Evolutionary conservation across 768 basidiomycete genomes (phyloP), one percentile per base, ranked within the genome.

Genomic region (Leucocoprinus leucothites): DNA sequence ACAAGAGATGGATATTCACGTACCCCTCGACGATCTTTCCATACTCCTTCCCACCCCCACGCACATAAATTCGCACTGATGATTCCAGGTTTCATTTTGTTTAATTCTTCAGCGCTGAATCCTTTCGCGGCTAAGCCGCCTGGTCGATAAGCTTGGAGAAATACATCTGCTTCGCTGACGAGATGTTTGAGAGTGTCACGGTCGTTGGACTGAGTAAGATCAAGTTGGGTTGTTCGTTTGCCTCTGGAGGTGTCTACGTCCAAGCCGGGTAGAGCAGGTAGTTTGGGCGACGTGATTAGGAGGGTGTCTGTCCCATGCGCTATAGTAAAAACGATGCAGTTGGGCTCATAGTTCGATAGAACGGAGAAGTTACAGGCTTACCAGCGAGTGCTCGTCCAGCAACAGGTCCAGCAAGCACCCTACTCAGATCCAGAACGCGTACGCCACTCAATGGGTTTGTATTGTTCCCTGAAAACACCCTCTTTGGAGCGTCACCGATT

Each of bases 211-310:
- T 43, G 41, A 3, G 66, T 71, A 5, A 86, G 70, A 56, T 86
- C 80, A 3, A 86, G 75, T 61, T 85, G 84, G 0, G 82, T 76
- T 0, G 83, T 83, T 38, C 82, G 77, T 64, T 86, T 87, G 1
- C 83, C 82, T 6, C 83, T 72, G 3, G 85, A 82, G 0, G 83
- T 86, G 46, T 85, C 84, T 9, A 72, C 60, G 60, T 86, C 85
- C 0, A 85, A 63, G 0, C 65, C 53, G 0, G 84, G 84, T 2
- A 82, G 65, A 0, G 73, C 65, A 0, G 84, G 84, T 9, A 86
- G 71, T 9, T 69, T 69, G 0, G 81, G 82, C 0, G 83, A 84
- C 9, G 82, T 82, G 31, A 86, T 63, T 24, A 75, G 66, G 0
- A 85, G 73, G 24, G 81, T 80, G 51, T 84, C 81, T 1, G 83